Evolutionary conservation across 129 eudicot genomes (phyloP), one percentile per base, ranked within the genome.

Genomic region (Cynara cardunculus): DNA sequence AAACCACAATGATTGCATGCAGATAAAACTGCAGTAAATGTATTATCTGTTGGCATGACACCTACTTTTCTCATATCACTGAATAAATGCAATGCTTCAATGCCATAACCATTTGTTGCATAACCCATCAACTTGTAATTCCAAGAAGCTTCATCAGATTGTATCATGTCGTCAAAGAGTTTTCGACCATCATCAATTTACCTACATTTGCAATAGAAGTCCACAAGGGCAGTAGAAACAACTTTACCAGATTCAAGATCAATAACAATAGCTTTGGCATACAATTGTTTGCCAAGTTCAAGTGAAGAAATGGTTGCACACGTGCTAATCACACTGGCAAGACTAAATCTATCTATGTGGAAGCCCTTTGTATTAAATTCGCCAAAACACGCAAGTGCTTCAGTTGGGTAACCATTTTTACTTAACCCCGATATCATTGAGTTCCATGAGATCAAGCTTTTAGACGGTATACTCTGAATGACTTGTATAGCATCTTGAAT

Each of bases 1-100:
- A n/a, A n/a, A n/a, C n/a, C 97, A 85, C 94, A 90, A 78, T 95
- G 97, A 84, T 85, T 89, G 80, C 97, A 95, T n/a, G 93, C 99
- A 65, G 97, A 92, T 30, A 95, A 81, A 62, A 95, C 89, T 4
- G 87, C 96, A 21, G 88, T 90, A 73, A 95, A 95, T 37, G 97
- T 92, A 37, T 90, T 82, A 66, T 69, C 83, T 8, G 91, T 87
- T 4, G 97, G 99, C 44, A 25, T 26, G 46, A 95, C 80, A 24
- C 87, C 89, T 1, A 28, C 75, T 37, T 70, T 30, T 76, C 76
- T 83, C 99, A 95, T 95, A 22, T 84, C 84, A 22, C 44, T 35
- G 32, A 95, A 95, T 24, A 95, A 82, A 81, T 78, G 78, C 82
- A 95, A 72, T 3, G 94, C 91, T 82, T 95, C 94, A 64, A 31